A percentile compares a stretch with the other conserved stretches of the same genome.
Evolutionary conservation across 371 early-diverging fungal genomes (phyloP).

Genomic region (Mortierella sp.): DNA sequence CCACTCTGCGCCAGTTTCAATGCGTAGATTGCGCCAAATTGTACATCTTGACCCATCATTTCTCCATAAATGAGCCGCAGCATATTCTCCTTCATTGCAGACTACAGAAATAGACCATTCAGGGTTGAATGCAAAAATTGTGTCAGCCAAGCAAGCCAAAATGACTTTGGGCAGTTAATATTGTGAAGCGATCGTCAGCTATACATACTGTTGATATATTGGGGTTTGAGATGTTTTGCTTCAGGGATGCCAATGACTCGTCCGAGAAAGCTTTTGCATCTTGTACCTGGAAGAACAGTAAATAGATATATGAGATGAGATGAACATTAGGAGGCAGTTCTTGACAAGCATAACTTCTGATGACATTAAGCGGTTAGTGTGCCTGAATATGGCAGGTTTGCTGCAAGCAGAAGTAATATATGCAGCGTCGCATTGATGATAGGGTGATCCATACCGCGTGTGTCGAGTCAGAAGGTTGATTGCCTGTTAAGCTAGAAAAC

Average conservation of each 20-base stretch:
- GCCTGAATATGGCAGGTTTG: neutral
- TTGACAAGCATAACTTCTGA: neutral
- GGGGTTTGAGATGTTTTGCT: constrained; percentile 44
- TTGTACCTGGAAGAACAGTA: constrained; percentile 13
- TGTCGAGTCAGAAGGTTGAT: constrained; percentile 20
- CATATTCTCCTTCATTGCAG: constrained; percentile 55
- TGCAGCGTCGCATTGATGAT: neutral
- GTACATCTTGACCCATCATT: constrained; percentile 55
- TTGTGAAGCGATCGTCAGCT: no score
- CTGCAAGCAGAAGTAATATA: neutral
- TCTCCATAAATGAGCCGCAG: constrained; percentile 50
- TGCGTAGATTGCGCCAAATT: constrained; percentile 55
- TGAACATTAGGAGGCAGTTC: neutral
- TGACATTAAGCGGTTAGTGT: neutral
- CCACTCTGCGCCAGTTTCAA: constrained; percentile 55
- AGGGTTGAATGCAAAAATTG: neutral
- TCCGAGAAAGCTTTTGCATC: constrained; percentile 46
- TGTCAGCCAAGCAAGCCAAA: neutral
- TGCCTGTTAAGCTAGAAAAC: constrained; percentile 30
- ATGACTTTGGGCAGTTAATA: no score
- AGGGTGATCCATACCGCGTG: constrained; percentile 15
- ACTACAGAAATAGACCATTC: constrained; percentile 7
- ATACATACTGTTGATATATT: constrained; percentile 40
- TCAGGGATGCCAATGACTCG: constrained; percentile 32
- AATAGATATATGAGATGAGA: neutral